A percentile compares a stretch with the other conserved stretches of the same genome.
These are phyloP conservation scores for Skeletonema grethae DNA, from an alignment of 108 stramenopile species.

Conservation along the genomic window DNA sequence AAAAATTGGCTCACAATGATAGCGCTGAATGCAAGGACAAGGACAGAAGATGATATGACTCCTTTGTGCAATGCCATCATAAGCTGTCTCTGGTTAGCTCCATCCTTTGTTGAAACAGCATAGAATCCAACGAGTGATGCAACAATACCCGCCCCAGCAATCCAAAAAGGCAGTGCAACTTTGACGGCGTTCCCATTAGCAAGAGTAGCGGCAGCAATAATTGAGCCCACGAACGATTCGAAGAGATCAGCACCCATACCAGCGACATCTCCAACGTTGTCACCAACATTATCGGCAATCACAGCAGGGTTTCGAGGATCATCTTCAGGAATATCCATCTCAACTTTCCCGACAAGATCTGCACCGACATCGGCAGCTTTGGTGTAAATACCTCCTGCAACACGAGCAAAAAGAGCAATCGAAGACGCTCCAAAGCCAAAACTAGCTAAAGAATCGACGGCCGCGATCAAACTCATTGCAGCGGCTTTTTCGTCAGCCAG, in stretches of 20 bases:
- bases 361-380: conserved; percentile 98
- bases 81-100: conserved; percentile 67
- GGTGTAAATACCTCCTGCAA: conserved; percentile 98
- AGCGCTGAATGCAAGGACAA: conserved; percentile 61
- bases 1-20: conserved; percentile 56
- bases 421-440: conserved; percentile 96
- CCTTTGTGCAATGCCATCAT: conserved; percentile 77
- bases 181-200: conserved; percentile 70
- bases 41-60: conserved; percentile 71
- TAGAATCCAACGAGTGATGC: conserved; percentile 82
- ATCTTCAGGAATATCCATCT: conserved; percentile 95
- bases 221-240: conserved; percentile 90
- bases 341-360: conserved; percentile 96
- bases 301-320: conserved; percentile 97
- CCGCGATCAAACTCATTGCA: conserved; percentile 22
- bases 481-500: conserved; percentile 37
- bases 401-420: conserved; percentile 96
- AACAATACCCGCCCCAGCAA: conserved; percentile 85
- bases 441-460: conserved; percentile 5
- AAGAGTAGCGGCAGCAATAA: conserved; percentile 89
- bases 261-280: conserved; percentile 96
- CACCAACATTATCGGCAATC: conserved; percentile 99
- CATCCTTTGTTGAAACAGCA: conserved; percentile 65
- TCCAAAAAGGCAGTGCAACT: conserved; percentile 86
- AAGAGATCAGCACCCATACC: conserved; percentile 87